Conservation (phyloP, 2,329 filamentous ascomycete species). For the Dactylonectria estremocensis region DNA sequence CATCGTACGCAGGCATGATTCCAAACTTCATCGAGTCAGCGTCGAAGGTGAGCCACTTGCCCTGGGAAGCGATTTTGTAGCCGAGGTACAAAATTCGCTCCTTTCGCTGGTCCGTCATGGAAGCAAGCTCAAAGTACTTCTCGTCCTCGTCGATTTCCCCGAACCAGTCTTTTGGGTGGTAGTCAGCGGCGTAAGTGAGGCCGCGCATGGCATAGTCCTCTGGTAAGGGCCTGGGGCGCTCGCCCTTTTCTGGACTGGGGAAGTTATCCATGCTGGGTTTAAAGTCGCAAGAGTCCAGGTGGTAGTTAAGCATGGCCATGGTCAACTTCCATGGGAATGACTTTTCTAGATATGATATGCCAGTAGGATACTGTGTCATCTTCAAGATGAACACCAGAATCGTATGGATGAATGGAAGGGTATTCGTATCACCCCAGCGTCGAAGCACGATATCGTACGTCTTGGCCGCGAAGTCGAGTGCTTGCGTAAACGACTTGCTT, state of each 20-base stretch:
- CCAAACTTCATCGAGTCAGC: too few species aligned
- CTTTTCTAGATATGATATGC: conserved; percentile 60
- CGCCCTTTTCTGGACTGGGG: conserved; percentile 60
- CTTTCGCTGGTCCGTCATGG: conserved; percentile 70
- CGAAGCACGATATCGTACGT: conserved; percentile 65
- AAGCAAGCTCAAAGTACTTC: conserved; percentile 73
- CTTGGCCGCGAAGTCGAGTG: conserved; percentile 58
- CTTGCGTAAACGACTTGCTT: conserved; percentile 51
- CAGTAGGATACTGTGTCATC: conserved; percentile 58
- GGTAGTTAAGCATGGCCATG: conserved; percentile 57
- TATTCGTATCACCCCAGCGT: conserved; percentile 70
- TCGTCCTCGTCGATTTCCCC: conserved; percentile 78
- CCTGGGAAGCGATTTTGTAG: too few species aligned
- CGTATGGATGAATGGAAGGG: conserved; percentile 75
- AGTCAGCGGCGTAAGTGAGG: conserved; percentile 71
- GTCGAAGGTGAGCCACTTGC: too few species aligned
- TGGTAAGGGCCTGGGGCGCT: conserved; percentile 69
- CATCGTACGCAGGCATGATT: too few species aligned
- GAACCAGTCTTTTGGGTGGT: conserved; percentile 74
- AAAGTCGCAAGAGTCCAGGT: conserved; percentile 47
- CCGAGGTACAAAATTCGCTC: too few species aligned
- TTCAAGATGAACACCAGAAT: conserved; percentile 72
- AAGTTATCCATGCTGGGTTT: conserved; percentile 62
- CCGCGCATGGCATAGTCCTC: conserved; percentile 80
- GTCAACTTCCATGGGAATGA: conserved; percentile 68